phyloP scores from a whole-genome alignment of 2,329 filamentous ascomycete genomes.

The Mycogone perniciosa region DNA sequence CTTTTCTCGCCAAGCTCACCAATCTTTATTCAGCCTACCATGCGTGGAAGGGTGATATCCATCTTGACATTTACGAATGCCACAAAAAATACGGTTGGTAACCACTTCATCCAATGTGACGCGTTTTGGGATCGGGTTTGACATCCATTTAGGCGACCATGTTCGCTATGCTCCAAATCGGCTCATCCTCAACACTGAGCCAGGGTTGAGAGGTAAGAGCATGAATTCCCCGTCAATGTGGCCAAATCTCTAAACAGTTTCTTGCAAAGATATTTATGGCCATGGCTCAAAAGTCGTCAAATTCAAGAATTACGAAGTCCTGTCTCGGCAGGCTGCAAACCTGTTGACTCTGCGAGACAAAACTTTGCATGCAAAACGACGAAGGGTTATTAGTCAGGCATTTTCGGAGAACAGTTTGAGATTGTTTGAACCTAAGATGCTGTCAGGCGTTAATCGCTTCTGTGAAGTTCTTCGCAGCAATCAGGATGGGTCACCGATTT shows the following conservation, averaged over 20 bases:
- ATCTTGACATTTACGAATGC: constrained; percentile 27
- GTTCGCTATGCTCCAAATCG: constrained; percentile 27
- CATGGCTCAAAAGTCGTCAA: constrained; percentile 14
- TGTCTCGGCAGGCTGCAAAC: constrained; percentile 13
- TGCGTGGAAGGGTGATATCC: constrained; percentile 29
- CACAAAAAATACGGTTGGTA: constrained; percentile 29
- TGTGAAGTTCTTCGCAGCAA: too few species aligned
- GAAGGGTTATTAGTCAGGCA: constrained; percentile 16
- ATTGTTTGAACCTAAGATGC: constrained; percentile 14
- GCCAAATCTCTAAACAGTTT: neutral
- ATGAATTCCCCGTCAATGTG: neutral
- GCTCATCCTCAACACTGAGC: constrained; percentile 13
- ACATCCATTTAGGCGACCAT: constrained; percentile 4
- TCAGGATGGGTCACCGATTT: neutral
- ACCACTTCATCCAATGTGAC: neutral
- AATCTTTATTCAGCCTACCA: constrained; percentile 26
- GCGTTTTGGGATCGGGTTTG: neutral
- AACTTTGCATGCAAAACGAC: constrained; percentile 10
- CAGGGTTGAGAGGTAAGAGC: constrained; percentile 9
- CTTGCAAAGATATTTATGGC: constrained; percentile 13
- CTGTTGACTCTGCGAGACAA: constrained; percentile 13
- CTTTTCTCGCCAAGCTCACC: constrained; percentile 28
- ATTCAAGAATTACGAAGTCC: constrained; percentile 13
- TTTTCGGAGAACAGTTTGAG: constrained; percentile 21
- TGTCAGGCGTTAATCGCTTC: neutral